Percentiles rank a stretch among this genome's conserved stretches.
These are phyloP conservation scores for Rhodosporidiobolus sp. DNA, from an alignment of 768 basidiomycete species.

Conservation along the genomic window DNA sequence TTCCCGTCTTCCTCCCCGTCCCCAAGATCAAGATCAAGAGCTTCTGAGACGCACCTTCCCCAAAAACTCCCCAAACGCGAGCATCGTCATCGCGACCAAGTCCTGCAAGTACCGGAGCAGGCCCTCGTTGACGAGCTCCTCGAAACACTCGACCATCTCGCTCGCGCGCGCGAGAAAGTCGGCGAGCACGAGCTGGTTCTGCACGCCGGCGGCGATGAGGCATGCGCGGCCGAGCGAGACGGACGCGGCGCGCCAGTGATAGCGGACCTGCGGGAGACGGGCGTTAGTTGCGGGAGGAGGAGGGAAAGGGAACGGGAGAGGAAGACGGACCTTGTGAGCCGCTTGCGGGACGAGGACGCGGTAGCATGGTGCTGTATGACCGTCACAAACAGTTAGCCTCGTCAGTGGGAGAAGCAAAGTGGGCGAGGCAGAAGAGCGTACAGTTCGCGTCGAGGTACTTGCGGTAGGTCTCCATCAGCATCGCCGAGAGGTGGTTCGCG, in stretches of 20 bases:
- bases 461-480: not conserved
- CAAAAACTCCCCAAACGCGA: not conserved
- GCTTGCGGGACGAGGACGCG: not conserved
- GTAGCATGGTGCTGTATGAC: not conserved
- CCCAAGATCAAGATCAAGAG: too few relatives aligned
- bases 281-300: too few relatives aligned
- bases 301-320: too few relatives aligned
- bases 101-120: slow-evolving; percentile 11
- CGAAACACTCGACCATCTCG: slow-evolving; percentile 16
- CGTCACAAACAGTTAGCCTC: too few relatives aligned
- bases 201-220: not conserved
- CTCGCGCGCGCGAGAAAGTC: not conserved
- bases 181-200: slow-evolving; percentile 3
- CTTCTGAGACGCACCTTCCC: not conserved
- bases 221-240: slow-evolving; percentile 13
- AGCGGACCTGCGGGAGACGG: not conserved
- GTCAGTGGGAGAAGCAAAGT: not conserved
- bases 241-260: not conserved
- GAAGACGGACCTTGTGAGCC: not conserved
- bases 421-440: not conserved
- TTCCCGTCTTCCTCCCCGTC: not conserved
- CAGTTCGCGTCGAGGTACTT: slow-evolving; percentile 11
- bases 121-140: slow-evolving; percentile 3
- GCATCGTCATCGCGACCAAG: not conserved
- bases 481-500: not conserved